Base-by-base conservation (phyloP, 140 eudicot genomes). In the Erigeron philadelphicus region DNA sequence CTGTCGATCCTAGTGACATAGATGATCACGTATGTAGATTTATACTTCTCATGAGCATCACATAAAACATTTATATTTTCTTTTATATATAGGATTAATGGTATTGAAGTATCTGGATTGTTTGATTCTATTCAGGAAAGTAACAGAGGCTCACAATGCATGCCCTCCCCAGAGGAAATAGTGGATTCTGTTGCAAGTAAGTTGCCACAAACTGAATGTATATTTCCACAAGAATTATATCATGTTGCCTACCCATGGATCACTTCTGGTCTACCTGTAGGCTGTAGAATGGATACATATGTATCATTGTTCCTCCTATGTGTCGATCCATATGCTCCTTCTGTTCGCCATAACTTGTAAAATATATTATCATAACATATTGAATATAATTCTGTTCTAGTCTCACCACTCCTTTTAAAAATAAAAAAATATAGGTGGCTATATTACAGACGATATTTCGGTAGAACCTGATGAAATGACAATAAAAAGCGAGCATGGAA, bases 391-490 rank as follows among this genome's bases (percentile, higher is more conserved):
- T 0, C 4, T 59, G 58, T 71, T 63, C 57, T 48, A 57, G 71
- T 47, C 62, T 53, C 6, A n/a, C 19, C 35, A 46, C 59, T 56
- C 65, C 56, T 43, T 18, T 50, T 43, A n/a, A 16, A 60, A 52
- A 66, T 61, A 25, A 31, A 31, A 31, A 31, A 31, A 31, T 31
- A 31, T 11, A 72, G 61, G 77, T 7, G 53, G 64, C 19, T 68
- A 68, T n/a, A 67, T 61, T 75, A 77, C 80, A 81, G 85, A 79
- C 57, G 84, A 74, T 47, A 70, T 21, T 63, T 47, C 78, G 44
- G 77, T 64, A 69, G 89, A 82, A 64, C 78, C 84, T 62, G 97
- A 91, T 79, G 86, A 88, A 68, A 84, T 70, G 79, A 71, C 85
- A 13, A 87, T 72, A 15, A 81, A 84, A 68, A 86, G 82, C 84